A percentile compares a stretch with the other conserved stretches of the same genome.
These are phyloP conservation scores for Chlamydomonas asymmetrica DNA, from an alignment of 139 green algal species.

Conservation along the genomic window DNA sequence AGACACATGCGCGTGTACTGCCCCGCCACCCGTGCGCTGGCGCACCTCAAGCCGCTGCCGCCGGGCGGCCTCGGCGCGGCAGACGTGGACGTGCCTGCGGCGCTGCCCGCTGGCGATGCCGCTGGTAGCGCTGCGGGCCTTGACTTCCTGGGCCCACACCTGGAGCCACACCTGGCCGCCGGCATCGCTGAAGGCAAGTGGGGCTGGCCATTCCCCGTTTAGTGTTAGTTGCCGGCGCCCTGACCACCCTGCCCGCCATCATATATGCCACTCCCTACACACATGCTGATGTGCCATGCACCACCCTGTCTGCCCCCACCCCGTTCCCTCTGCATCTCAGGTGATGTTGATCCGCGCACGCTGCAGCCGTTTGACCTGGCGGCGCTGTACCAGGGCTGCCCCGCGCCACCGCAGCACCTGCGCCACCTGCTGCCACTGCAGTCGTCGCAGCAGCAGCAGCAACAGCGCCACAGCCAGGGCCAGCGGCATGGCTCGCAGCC, in stretches of 20 bases:
- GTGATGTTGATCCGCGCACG: constrained; percentile 47
- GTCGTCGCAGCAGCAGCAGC: not conserved
- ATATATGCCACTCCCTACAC: too few relatives aligned
- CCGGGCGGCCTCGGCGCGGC: constrained; percentile 50
- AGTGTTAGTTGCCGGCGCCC: too few relatives aligned
- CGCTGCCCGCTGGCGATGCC: constrained; percentile 35
- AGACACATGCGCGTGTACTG: constrained; percentile 90
- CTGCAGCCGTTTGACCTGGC: constrained; percentile 53
- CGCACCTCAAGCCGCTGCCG: constrained; percentile 75
- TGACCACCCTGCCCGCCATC: too few relatives aligned
- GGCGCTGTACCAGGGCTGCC: constrained; percentile 49
- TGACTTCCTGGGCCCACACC: constrained; percentile 81
- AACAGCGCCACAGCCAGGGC: not conserved
- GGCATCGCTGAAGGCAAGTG: constrained; percentile 68
- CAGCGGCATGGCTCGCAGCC: too few relatives aligned
- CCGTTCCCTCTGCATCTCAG: too few relatives aligned
- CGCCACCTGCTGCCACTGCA: not conserved
- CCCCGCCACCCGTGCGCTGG: constrained; percentile 25
- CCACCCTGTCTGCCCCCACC: too few relatives aligned
- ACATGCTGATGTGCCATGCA: too few relatives aligned
- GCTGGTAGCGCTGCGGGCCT: constrained; percentile 40
- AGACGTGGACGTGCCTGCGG: constrained; percentile 57
- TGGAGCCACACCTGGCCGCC: constrained; percentile 55
- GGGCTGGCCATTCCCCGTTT: too few relatives aligned
- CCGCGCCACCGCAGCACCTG: constrained; percentile 22